These are phyloP conservation scores for Polychaeton citri DNA, from an alignment of 2,329 filamentous ascomycete species.

Conservation along the genomic window DNA sequence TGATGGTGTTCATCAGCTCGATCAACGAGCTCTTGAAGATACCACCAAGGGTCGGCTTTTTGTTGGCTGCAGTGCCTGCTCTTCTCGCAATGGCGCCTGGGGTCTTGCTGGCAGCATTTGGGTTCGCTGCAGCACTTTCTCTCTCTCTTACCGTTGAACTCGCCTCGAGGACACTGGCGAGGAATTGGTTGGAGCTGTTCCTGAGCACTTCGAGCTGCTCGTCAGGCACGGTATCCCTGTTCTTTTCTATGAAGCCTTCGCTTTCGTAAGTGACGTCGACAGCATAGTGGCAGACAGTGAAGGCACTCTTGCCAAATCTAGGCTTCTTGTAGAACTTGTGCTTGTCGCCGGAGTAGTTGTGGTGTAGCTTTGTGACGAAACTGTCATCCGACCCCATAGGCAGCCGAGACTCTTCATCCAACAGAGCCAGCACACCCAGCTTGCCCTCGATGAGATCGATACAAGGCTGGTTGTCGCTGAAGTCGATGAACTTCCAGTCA, in stretches of 20 bases:
- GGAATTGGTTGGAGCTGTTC: constrained; percentile 71
- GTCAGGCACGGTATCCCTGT: constrained; percentile 94
- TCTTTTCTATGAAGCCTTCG: constrained; percentile 98
- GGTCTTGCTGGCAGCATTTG: constrained; percentile 44
- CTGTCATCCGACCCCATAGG: constrained; percentile 97
- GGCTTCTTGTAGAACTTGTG: constrained; percentile 98
- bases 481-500: constrained; percentile 99
- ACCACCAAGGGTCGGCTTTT: constrained; percentile 91
- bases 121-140: constrained; percentile 48
- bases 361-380: constrained; percentile 90
- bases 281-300: constrained; percentile 97
- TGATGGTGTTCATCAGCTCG: constrained; percentile 95
- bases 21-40: constrained; percentile 99
- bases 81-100: constrained; percentile 54
- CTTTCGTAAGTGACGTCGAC: constrained; percentile 98
- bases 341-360: constrained; percentile 82
- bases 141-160: constrained; percentile 83
- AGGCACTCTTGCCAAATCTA: constrained; percentile 89
- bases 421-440: constrained; percentile 76
- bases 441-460: constrained; percentile 98
- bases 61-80: constrained; percentile 81
- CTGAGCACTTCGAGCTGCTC: constrained; percentile 92
- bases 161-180: constrained; percentile 71
- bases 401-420: constrained; percentile 91
- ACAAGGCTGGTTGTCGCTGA: constrained; percentile 97